Conservation (phyloP, 306 rosid genomes). For the Cicer yamashitae region DNA sequence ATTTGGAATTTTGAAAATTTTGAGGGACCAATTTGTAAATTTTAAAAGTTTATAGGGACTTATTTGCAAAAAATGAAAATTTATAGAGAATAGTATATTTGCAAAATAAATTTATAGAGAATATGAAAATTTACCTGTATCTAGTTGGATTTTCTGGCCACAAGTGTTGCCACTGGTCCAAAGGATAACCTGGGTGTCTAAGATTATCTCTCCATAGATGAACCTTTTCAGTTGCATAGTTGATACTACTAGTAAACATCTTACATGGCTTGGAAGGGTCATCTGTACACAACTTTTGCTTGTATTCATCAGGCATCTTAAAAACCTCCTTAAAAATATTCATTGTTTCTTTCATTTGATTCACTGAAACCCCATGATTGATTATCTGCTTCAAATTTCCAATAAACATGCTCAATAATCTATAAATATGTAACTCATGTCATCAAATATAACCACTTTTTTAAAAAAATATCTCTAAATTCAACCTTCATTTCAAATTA, state of each 20-base stretch:
- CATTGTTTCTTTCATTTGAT: slow-evolving; percentile 15
- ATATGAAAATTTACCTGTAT: slow-evolving; percentile 22
- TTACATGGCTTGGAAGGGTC: slow-evolving; percentile 38
- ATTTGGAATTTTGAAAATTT: no score
- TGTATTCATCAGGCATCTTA: slow-evolving; percentile 39
- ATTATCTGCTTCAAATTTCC: slow-evolving; percentile 34
- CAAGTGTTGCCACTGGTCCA: slow-evolving; percentile 43
- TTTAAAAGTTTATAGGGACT: no score
- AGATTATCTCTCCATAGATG: slow-evolving; percentile 45
- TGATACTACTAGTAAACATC: slow-evolving; percentile 37
- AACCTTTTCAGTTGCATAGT: slow-evolving; percentile 43
- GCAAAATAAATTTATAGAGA: no score
- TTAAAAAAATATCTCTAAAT: no score
- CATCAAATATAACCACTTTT: no score
- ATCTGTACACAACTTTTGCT: slow-evolving; percentile 32
- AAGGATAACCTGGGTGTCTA: slow-evolving; percentile 45
- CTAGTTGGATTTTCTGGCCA: slow-evolving; percentile 48
- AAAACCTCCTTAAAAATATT: slow-evolving; percentile 44
- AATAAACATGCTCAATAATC: background rate
- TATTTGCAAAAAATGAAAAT: no score
- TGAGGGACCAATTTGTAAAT: no score
- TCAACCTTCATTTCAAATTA: no score
- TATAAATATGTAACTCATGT: background rate
- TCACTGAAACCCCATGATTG: slow-evolving; percentile 42
- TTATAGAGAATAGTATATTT: no score